phyloP scores from a whole-genome alignment of 2,329 filamentous ascomycete genomes.

The Colletotrichum sp. region DNA sequence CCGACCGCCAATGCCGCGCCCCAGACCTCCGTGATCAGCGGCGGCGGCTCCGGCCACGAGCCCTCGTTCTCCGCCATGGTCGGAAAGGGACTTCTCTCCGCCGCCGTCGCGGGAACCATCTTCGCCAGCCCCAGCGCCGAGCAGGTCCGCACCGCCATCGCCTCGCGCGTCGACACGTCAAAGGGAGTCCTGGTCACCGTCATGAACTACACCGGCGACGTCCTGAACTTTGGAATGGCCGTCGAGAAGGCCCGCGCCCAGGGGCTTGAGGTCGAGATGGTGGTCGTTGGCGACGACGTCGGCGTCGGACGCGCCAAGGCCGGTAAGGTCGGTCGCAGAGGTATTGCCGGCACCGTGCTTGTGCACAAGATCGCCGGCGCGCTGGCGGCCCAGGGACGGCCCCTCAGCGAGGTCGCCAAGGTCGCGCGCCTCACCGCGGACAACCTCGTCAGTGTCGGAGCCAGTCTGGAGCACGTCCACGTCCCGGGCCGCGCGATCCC shows the following conservation, averaged over 20 bases:
- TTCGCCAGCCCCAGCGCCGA: constrained; percentile 78
- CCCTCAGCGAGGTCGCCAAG: constrained; percentile 72
- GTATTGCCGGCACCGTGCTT: constrained; percentile 89
- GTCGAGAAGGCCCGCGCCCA: constrained; percentile 89
- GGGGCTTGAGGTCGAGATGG: constrained; percentile 82
- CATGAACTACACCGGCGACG: constrained; percentile 93
- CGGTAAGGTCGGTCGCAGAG: constrained; percentile 90
- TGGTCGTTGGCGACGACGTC: constrained; percentile 90
- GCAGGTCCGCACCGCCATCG: constrained; percentile 69
- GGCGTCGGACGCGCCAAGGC: constrained; percentile 82
- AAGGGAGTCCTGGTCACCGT: constrained; percentile 87
- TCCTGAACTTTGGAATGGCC: constrained; percentile 92
- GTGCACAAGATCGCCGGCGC: constrained; percentile 92
- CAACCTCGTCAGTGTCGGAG: constrained; percentile 85
- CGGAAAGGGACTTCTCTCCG: constrained; percentile 74
- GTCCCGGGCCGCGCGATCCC: constrained; percentile 74
- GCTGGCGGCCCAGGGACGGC: constrained; percentile 72
- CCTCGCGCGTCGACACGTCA: constrained; percentile 69
- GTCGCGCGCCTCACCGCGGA: constrained; percentile 74
- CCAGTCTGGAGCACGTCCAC: constrained; percentile 89
- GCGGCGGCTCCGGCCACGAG: constrained; percentile 86
- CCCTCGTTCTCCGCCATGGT: constrained; percentile 81
- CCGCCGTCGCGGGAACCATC: constrained; percentile 81
- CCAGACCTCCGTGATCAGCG: constrained; percentile 82
- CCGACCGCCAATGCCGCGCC: constrained; percentile 47